These are phyloP conservation scores for Leccinum olivaceopallidum DNA, from an alignment of 768 basidiomycete genomes.

Conservation along the genomic window DNA sequence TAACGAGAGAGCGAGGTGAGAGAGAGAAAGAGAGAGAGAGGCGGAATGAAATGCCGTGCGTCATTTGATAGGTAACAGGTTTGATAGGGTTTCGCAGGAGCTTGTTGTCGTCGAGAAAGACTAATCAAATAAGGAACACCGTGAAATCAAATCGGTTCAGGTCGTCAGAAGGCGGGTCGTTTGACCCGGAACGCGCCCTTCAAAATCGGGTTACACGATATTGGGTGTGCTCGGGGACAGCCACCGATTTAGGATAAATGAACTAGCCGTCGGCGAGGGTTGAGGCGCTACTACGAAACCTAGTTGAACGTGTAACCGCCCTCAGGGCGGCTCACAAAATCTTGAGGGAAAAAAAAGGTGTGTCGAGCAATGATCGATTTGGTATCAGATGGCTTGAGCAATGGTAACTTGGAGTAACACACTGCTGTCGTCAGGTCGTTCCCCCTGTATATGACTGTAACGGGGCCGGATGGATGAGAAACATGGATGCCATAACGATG, in stretches of 20 bases:
- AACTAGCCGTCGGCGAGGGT: conserved; percentile 24
- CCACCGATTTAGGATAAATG: conserved; percentile 34
- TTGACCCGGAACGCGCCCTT: conserved; percentile 15
- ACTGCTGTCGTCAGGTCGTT: conserved; percentile 29
- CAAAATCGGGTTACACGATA: conserved; percentile 26
- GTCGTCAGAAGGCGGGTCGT: conserved; percentile 16
- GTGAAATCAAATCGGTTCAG: conserved; percentile 14
- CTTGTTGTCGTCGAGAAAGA: conserved; percentile 36
- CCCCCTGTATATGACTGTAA: conserved; percentile 38
- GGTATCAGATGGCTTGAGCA: conserved; percentile 18
- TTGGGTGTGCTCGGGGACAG: conserved; percentile 15
- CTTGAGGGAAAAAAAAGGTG: conserved; percentile 20
- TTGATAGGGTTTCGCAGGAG: conserved; percentile 37
- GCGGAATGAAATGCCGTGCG: conserved; percentile 26
- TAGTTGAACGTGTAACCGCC: conserved; percentile 28
- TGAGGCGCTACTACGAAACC: conserved; percentile 31
- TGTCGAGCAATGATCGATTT: conserved; percentile 21
- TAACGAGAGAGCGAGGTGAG: conserved; percentile 24
- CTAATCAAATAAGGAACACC: conserved; percentile 33
- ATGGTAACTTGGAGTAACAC: conserved; percentile 13
- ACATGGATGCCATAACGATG: conserved; percentile 31
- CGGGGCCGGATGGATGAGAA: conserved; percentile 23
- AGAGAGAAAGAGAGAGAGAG: not conserved
- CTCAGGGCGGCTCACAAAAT: conserved; percentile 20
- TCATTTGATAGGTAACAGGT: conserved; percentile 33